Percentiles rank a stretch among this genome's conserved stretches.
These are phyloP conservation scores for Obelidium mucronatum DNA, from an alignment of 192 early-diverging fungal genomes.

Conservation along the genomic window DNA sequence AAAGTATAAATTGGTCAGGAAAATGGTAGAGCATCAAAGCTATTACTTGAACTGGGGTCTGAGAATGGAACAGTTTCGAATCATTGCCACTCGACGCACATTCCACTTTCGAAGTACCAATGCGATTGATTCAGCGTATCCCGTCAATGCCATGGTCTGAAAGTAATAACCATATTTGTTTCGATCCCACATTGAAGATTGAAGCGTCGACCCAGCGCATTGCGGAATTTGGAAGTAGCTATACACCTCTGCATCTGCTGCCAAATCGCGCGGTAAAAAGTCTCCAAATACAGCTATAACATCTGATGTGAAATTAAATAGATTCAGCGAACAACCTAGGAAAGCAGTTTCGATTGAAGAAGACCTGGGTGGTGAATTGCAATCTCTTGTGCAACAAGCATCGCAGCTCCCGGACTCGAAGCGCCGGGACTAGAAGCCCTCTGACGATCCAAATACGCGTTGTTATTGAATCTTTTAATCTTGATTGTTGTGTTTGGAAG, in stretches of 20 bases:
- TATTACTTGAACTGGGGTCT: too few relatives aligned
- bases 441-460: neutral
- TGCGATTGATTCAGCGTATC: neutral
- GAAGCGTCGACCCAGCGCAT: neutral
- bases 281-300: neutral
- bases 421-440: too few relatives aligned
- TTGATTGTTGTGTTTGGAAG: slow-evolving; percentile 16
- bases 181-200: neutral
- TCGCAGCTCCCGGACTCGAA: neutral
- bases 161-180: neutral
- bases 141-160: too few relatives aligned
- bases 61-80: too few relatives aligned
- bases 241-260: neutral
- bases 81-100: neutral
- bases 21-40: too few relatives aligned
- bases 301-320: too few relatives aligned
- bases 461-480: slow-evolving; percentile 3
- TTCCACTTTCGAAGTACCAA: neutral
- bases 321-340: neutral
- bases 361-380: neutral
- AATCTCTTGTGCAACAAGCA: neutral
- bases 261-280: neutral
- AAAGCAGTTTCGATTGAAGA: neutral
- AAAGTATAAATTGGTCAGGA: too few relatives aligned
- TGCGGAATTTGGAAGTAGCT: neutral